These are phyloP conservation scores for Penicillium glabrum DNA, from an alignment of 2,329 filamentous ascomycete species.

Conservation along the genomic window DNA sequence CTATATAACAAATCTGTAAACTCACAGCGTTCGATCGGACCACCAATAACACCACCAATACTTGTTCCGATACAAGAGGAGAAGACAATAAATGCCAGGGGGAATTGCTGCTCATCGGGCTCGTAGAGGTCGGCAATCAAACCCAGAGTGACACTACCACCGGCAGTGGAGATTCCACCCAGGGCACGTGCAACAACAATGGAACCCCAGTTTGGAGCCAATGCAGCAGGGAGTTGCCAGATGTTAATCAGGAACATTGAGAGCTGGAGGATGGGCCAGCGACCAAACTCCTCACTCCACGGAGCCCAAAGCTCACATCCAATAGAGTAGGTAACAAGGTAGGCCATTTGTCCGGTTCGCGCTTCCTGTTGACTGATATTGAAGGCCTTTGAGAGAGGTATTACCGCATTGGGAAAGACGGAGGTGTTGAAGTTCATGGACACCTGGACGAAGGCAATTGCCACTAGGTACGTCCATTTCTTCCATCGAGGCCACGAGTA, in stretches of 20 bases:
- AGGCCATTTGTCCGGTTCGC: conserved; percentile 69
- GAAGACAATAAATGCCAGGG: conserved; percentile 57
- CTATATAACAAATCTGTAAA: not conserved
- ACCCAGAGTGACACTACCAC: conserved; percentile 60
- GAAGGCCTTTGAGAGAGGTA: conserved; percentile 65
- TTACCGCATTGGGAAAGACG: conserved; percentile 65
- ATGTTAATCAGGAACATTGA: conserved; percentile 72
- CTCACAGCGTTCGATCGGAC: conserved; percentile 43
- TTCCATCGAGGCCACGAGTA: conserved; percentile 52
- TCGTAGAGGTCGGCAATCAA: conserved; percentile 61
- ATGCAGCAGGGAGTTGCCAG: conserved; percentile 66
- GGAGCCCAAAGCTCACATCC: conserved; percentile 83
- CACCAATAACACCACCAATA: conserved; percentile 52
- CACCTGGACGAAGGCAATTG: conserved; percentile 55
- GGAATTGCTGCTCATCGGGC: conserved; percentile 54
- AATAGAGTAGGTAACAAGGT: conserved; percentile 74
- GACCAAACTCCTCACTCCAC: conserved; percentile 77
- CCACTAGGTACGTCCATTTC: conserved; percentile 14
- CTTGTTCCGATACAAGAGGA: conserved; percentile 54
- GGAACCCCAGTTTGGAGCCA: conserved; percentile 68
- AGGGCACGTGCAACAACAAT: conserved; percentile 64
- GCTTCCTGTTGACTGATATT: conserved; percentile 64
- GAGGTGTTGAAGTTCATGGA: conserved; percentile 76
- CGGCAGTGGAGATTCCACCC: conserved; percentile 58
- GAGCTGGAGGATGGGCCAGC: conserved; percentile 70